Base-by-base conservation (phyloP, 768 basidiomycete genomes). In the Crassisporium funariophilum region DNA sequence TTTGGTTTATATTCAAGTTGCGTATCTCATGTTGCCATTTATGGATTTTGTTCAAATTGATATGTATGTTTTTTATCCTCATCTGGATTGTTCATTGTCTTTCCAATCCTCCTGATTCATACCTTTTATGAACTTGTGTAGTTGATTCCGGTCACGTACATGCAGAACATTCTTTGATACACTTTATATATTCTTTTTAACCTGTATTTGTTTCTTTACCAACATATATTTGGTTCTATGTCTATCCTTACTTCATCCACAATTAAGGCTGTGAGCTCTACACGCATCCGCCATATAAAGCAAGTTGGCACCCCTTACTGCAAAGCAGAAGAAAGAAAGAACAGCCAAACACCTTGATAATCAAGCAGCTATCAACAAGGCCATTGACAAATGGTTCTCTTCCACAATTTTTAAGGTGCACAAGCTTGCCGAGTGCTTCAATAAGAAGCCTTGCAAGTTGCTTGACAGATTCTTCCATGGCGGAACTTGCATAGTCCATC, bases 401-500 rank as follows among this genome's bases (percentile, higher is more conserved):
- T 29, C 7, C 27, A 29, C 27, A 29, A 13, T 29, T 29, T 7
- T 13, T 13, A 29, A 29, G 8, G 13, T 29, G 7, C 8, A 29
- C 27, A 29, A 29, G 27, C 27, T 29, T 29, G 27, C 27, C 27
- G 27, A 29, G 7, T 13, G 13, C 27, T 29, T 29, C 27, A 29
- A 29, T 13, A 29, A 29, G 27, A 29, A 29, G 13, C 27, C 27
- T 13, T 29, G 27, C 27, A 7, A 29, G 24, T 46, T 37, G n/a
- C 36, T 25, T 3, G 23, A 46, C 25, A 37, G 27, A 4, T 37
- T 46, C 22, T 46, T 37, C 24, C 24, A 37, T 25, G 35, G 44
- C 20, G 44, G 44, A 5, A 35, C 44, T 2, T 24, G 36, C 15
- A 37, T 46, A 19, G 19, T 46, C 4, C 8, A 10, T 9, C 44